These are phyloP conservation scores for Vigna reflexopilosa DNA, from an alignment of 306 rosid species.

Conservation along the genomic window DNA sequence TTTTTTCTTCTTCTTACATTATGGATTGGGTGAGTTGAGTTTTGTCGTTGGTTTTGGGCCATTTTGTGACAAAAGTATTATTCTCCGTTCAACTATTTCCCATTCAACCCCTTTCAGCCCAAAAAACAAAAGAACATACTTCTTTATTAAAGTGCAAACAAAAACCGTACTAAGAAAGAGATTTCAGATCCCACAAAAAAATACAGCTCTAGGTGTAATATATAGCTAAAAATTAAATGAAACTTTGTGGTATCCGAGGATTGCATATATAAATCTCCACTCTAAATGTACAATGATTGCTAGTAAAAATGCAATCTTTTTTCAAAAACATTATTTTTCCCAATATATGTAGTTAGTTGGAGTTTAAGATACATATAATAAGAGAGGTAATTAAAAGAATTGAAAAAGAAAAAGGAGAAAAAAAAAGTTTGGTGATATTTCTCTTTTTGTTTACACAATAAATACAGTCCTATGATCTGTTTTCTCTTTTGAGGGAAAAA, in stretches of 20 bases:
- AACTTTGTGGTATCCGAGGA: not conserved
- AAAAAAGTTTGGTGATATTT: constrained; percentile 20
- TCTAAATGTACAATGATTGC: not conserved
- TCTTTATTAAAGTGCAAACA: not conserved
- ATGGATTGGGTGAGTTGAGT: not conserved
- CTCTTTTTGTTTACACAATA: constrained; percentile 12
- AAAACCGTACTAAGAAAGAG: too few relatives aligned
- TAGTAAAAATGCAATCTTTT: not conserved
- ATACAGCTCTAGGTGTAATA: too few relatives aligned
- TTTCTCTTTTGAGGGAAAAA: constrained; percentile 8
- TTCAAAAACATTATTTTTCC: not conserved
- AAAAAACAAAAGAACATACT: constrained; percentile 18
- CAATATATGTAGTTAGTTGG: not conserved
- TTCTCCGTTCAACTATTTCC: not conserved
- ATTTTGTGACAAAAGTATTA: not conserved
- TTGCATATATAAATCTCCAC: not conserved
- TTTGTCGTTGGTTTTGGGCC: not conserved
- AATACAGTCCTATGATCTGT: not conserved
- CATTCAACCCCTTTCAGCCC: not conserved
- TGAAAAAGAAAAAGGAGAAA: not conserved
- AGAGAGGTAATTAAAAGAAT: constrained; percentile 1
- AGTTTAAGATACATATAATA: not conserved
- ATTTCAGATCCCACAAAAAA: too few relatives aligned
- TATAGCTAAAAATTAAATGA: too few relatives aligned
- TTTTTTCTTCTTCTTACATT: not conserved